Percentiles rank a stretch among this genome's conserved stretches.
Evolutionary conservation across 2,329 filamentous ascomycete genomes (phyloP).

Genomic region (Sporothrix inflata): DNA sequence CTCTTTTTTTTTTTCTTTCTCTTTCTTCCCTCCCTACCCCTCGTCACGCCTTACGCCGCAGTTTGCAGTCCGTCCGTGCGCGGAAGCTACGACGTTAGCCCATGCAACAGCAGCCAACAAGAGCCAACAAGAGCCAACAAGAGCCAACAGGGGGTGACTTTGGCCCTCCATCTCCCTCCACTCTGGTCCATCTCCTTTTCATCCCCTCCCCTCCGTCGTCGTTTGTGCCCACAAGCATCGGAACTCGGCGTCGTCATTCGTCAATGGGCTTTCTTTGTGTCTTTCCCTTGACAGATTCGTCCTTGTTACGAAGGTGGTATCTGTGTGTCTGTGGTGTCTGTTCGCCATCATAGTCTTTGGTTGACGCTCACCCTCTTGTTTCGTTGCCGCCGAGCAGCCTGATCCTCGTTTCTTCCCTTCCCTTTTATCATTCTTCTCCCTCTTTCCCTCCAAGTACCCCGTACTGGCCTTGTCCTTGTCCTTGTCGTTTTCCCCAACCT

Average conservation of each 20-base stretch:
- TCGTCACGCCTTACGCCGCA: slow-evolving; percentile 6
- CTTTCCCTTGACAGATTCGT: too few relatives aligned
- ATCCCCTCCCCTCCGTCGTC: background rate
- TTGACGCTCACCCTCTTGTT: too few relatives aligned
- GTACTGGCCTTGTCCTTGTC: background rate
- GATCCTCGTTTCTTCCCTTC: too few relatives aligned
- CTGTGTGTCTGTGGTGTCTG: too few relatives aligned
- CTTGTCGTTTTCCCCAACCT: background rate
- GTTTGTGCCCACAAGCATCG: slow-evolving; percentile 8
- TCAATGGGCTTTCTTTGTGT: background rate
- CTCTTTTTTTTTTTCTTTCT: background rate
- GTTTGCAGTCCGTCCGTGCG: slow-evolving; percentile 21
- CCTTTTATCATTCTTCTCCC: background rate
- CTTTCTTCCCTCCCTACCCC: background rate
- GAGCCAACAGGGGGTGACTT: background rate
- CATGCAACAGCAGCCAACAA: background rate
- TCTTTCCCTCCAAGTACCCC: background rate
- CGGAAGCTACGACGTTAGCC: slow-evolving; percentile 21
- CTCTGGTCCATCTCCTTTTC: too few relatives aligned
- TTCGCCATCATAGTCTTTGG: too few relatives aligned
- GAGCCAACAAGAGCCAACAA: background rate
- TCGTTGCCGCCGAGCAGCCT: too few relatives aligned
- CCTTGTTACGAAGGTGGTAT: too few relatives aligned
- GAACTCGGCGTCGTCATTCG: background rate
- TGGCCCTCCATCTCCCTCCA: too few relatives aligned